Base-by-base conservation (phyloP, 345 rosid species). In the Camelina hispida region DNA sequence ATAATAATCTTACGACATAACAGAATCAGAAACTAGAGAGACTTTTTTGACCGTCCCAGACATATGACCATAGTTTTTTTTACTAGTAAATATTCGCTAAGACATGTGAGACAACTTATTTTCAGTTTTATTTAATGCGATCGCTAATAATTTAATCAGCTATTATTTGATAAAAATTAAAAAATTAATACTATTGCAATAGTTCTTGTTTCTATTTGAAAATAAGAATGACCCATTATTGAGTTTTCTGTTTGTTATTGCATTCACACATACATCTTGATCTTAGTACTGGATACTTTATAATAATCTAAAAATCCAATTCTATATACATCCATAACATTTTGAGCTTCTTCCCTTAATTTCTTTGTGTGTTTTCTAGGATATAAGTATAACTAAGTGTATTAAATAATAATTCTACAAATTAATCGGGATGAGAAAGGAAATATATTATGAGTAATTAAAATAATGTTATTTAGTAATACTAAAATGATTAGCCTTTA, bases 81-180 rank as follows among this genome's bases (percentile, higher is more conserved):
- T n/a, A n/a, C n/a, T 12, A 34, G 59, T 53, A 69, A 34, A 53
- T 76, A 48, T 76, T 62, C 70, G 64, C 48, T 28, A 46, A 16
- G 80, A 70, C 76, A 77, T 77, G 80, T 71, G 72, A 71, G 54
- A 43, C 71, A 56, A 47, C 76, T 77, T 56, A 35, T 28, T 64
- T 69, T 47, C 18, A 7, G 14, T 62, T 5, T 37, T 57, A 53
- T 64, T 77, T 63, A 77, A 47, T 71, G 67, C 6, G 12, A 62
- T 63, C 37, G 3, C 64, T 62, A 63, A 62, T 76, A 69, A 76
- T 62, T 62, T 59, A 62, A 5, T 55, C 52, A 69, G 14, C 70
- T 75, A 68, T 75, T 40, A 68, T 75, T 59, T 74, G 60, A 37
- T 48, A 38, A 23, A 17, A 74, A 57, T 9, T 9, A 20, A 51